Evolutionary conservation across 108 stramenopile genomes (phyloP).

Genomic region (Nitzschia putrida): DNA sequence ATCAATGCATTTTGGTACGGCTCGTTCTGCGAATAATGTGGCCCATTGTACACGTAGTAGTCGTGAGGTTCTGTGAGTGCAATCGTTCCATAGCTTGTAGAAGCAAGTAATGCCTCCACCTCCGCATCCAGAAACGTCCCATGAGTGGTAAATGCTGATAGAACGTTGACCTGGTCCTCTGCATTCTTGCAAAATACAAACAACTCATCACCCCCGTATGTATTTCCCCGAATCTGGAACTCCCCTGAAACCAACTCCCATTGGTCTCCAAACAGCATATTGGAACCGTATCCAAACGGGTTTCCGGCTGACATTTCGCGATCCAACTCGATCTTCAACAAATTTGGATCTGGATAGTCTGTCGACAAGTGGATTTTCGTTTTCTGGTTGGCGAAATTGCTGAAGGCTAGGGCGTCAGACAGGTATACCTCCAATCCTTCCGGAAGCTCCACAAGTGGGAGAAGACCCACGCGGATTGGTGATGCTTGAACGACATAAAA

Average conservation of each 20-base stretch:
- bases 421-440: slow-evolving; percentile 8
- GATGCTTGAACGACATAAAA: slow-evolving; percentile 12
- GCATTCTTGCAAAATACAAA: slow-evolving; percentile 23
- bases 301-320: slow-evolving; percentile 1
- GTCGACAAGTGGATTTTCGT: neutral
- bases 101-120: neutral
- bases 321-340: neutral
- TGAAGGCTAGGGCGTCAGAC: slow-evolving; percentile 2
- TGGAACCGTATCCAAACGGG: slow-evolving; percentile 25
- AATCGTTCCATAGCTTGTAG: slow-evolving; percentile 11
- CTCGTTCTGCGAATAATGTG: slow-evolving; percentile 3
- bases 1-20: slow-evolving; percentile 21
- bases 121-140: slow-evolving; percentile 17
- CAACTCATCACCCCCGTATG: slow-evolving; percentile 16
- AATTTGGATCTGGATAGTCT: neutral
- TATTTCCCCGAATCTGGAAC: neutral
- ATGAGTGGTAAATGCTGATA: slow-evolving; percentile 27
- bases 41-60: slow-evolving; percentile 28
- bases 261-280: slow-evolving; percentile 12
- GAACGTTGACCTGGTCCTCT: slow-evolving; percentile 5
- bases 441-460: slow-evolving; percentile 10
- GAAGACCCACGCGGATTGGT: slow-evolving; percentile 1
- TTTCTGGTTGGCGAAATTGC: neutral
- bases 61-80: slow-evolving; percentile 15
- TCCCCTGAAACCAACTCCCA: slow-evolving; percentile 11